These are phyloP conservation scores for Fonsecaea multimorphosa DNA, from an alignment of 2,329 filamentous ascomycete species.

Conservation along the genomic window DNA sequence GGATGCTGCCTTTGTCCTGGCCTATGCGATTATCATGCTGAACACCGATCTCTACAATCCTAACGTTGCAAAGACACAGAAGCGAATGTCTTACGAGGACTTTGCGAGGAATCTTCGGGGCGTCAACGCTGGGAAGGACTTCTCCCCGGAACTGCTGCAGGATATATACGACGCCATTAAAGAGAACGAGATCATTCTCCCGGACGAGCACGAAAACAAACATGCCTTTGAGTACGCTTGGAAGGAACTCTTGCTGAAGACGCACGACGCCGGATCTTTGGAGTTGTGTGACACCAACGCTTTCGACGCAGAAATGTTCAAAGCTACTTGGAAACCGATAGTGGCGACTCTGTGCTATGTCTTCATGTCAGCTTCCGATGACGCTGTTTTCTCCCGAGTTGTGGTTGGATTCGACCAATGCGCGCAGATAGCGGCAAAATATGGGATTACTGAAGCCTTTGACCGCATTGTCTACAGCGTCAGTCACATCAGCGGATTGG, in stretches of 20 bases:
- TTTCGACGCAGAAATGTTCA: constrained; percentile 97
- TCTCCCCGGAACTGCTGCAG: constrained; percentile 80
- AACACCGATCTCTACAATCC: constrained; percentile 98
- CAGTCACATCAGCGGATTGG: constrained; percentile 86
- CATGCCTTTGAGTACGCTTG: constrained; percentile 97
- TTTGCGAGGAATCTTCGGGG: constrained; percentile 91
- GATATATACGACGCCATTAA: constrained; percentile 91
- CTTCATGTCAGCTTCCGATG: constrained; percentile 98
- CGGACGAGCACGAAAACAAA: constrained; percentile 95
- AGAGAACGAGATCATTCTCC: constrained; percentile 91
- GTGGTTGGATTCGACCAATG: constrained; percentile 96
- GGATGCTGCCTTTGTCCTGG: constrained; percentile 87
- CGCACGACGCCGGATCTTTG: constrained; percentile 74
- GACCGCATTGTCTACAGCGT: constrained; percentile 93
- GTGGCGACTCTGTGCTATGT: constrained; percentile 95
- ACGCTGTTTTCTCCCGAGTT: constrained; percentile 90
- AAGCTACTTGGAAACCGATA: constrained; percentile 92
- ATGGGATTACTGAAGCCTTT: constrained; percentile 81
- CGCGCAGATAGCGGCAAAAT: constrained; percentile 85
- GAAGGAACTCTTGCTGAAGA: constrained; percentile 90
- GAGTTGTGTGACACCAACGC: constrained; percentile 87
- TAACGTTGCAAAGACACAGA: constrained; percentile 74
- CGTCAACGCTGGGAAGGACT: constrained; percentile 84
- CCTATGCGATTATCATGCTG: constrained; percentile 95
- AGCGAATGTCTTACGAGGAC: constrained; percentile 82